Evolutionary conservation across 192 early-diverging fungal genomes (phyloP), one percentile per base, ranked within the genome.

Genomic region (Linnemannia zychae): DNA sequence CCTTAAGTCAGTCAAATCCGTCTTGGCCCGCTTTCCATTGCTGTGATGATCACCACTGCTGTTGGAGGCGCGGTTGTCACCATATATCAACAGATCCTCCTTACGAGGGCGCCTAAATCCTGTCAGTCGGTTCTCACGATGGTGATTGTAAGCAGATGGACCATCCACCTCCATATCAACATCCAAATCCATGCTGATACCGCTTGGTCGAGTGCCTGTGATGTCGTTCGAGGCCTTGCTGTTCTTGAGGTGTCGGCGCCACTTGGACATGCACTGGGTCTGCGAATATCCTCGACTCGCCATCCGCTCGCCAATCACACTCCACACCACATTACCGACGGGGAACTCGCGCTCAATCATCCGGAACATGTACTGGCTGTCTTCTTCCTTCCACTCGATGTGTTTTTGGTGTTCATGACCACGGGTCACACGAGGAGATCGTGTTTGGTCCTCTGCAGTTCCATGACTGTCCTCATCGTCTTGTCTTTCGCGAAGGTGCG

Each of bases 201-300:
- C 69, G 48, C 69, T 46, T 13, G 57, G 57, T 46, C 69, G 38
- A 9, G 20, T 5, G 37, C 37, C 44, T 70, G 47, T 75, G 49
- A 57, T 65, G 37, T 85, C 83, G 52, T 49, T 70, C 37, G 78
- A 68, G 4, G 72, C 17, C 70, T 85, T 85, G 65, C 48, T 79
- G 67, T 79, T 79, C 49, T 85, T 85, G 49, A 85, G 78, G 68
- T 85, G 83, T 37, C 83, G 78, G 2, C 83, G 24, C 83, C 83
- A 85, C 34, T 85, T 85, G 47, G 83, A 85, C 83, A 85, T 85
- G 70, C 83, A 85, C 74, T 85, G 83, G 11, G 83, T 85, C 50
- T 85, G 83, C 5, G 83, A 85, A 46, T 85, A 85, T 24, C 83
- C 83, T 31, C 83, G 83, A 48, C 77, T 76, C 22, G 74, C 74